Evolutionary conservation across 2,329 filamentous ascomycete genomes (phyloP).

Genomic region (Verticillium longisporum): DNA sequence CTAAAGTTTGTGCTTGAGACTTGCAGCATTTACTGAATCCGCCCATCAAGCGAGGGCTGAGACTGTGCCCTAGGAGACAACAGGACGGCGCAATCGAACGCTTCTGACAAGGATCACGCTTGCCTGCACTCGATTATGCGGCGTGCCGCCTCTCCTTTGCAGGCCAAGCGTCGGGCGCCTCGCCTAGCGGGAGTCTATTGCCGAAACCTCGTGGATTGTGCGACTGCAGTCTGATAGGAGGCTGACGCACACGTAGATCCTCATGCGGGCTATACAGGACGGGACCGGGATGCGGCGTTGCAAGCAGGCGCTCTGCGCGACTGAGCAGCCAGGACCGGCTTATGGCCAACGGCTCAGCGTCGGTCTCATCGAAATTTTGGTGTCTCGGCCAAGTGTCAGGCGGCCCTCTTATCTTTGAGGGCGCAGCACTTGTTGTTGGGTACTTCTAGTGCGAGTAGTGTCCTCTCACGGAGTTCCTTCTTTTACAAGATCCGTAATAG

Average conservation of each 20-base stretch:
- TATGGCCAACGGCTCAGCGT: neutral
- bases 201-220: neutral
- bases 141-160: neutral
- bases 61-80: neutral
- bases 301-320: neutral
- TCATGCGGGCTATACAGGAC: no score
- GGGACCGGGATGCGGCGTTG: neutral
- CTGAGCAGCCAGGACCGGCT: neutral
- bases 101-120: neutral
- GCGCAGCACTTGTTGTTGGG: neutral
- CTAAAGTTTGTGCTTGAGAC: neutral
- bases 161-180: neutral
- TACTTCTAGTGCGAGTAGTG: neutral
- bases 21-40: neutral
- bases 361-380: neutral
- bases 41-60: neutral
- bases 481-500: constrained; percentile 59
- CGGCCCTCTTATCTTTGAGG: neutral
- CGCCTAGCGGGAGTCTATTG: neutral
- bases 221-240: neutral
- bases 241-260: neutral
- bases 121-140: neutral
- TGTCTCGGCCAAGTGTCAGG: neutral
- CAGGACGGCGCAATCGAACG: neutral
- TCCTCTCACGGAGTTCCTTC: constrained; percentile 7